Evolutionary conservation across 2,329 filamentous ascomycete genomes (phyloP).

Genomic region (Basipetospora sp.): DNA sequence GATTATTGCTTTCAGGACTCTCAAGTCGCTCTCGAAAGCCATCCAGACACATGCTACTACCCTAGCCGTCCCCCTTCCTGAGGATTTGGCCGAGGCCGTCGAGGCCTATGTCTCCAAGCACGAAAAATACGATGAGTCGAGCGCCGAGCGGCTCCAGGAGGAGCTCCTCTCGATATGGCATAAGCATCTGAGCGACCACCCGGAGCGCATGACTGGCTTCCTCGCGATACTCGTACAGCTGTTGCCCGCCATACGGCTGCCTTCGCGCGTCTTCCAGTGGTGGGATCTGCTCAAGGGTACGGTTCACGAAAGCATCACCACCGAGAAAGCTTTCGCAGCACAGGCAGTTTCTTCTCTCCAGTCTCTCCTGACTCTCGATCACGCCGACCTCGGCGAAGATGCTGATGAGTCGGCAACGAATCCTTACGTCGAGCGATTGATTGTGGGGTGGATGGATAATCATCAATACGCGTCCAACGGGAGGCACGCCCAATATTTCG

Average conservation of each 20-base stretch:
- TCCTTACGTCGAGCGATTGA: conserved; percentile 40
- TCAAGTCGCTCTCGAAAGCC: conserved; percentile 46
- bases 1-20: too few species aligned
- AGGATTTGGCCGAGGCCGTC: conserved; percentile 47
- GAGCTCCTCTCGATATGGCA: conserved; percentile 55
- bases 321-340: conserved; percentile 47
- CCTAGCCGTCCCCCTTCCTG: conserved; percentile 48
- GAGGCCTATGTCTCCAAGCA: conserved; percentile 55
- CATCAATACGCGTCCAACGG: conserved; percentile 8
- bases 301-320: conserved; percentile 31
- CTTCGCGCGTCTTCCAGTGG: conserved; percentile 53
- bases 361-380: conserved; percentile 48
- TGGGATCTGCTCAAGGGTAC: conserved; percentile 40
- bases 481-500: conserved; percentile 25
- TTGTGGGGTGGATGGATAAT: conserved; percentile 43
- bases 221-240: conserved; percentile 51
- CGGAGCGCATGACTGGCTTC: conserved; percentile 50
- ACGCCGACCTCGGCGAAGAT: conserved; percentile 34
- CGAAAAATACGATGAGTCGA: conserved; percentile 49
- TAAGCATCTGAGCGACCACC: conserved; percentile 42
- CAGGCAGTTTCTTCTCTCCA: conserved; percentile 52
- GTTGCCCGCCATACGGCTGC: conserved; percentile 47
- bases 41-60: conserved; percentile 34
- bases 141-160: conserved; percentile 58
- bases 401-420: conserved; percentile 27